Base-by-base conservation (phyloP, 2,329 filamentous ascomycete genomes). In the Neofusicoccum cordaticola region DNA sequence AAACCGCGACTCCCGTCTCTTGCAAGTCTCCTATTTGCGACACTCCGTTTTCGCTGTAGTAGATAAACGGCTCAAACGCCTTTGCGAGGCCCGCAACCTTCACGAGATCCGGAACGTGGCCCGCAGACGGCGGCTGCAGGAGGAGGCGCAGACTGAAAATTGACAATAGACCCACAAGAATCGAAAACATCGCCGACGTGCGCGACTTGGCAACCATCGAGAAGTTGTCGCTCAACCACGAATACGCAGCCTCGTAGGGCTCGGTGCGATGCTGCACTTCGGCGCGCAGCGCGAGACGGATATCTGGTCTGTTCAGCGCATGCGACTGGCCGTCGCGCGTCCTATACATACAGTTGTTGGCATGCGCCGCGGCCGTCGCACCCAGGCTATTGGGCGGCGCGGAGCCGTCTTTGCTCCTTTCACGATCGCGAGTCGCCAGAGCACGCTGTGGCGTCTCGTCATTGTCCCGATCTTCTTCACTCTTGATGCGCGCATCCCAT, bases 41-140 rank as follows among this genome's bases (percentile, higher is more conserved):
- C 48, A 93, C 88, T 8, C 93, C 93, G 73, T 93, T 90, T 73
- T 97, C 93, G 0, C 93, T 96, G 74, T 96, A 97, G 80, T 95
- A 95, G 67, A 98, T 96, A 50, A 97, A 84, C 5, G 94, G 94
- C 76, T 97, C 94, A 73, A 97, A 96, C 9, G 92, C 92, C 71
- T 92, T 92, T 56, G 93, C 93, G 68, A 98, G 86, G 60, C 90
- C 89, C 3, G 93, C 93, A 27, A 97, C 90, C 75, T 96, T 97
- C 74, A 97, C 90, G 15, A 98, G 84, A 74, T 97, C 93, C 0
- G 92, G 92, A 2, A 90, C 89, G 0, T 90, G 86, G 12, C 83
- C 87, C 42, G 85, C 83, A 4, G 82, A 77, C 35, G 87, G 89
- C 11, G 92, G 91, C 65, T 90, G 84, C 60, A 91, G 86, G 15